Base-by-base conservation (phyloP, 202 grass and related monocot species). In the Hordeum pubiflorum region DNA sequence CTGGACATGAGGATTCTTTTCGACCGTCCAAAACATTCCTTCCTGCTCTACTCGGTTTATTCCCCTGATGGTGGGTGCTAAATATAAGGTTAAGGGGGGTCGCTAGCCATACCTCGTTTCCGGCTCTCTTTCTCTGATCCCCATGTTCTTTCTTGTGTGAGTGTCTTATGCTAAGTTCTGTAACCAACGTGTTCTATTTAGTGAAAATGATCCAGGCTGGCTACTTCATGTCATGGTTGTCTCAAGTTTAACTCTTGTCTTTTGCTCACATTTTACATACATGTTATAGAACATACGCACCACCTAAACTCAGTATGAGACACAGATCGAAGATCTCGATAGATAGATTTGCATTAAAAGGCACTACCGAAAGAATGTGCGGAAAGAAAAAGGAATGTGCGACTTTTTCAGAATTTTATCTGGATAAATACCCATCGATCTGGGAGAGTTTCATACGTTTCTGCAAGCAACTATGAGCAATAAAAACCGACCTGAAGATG, bases 391-490 rank as follows among this genome's bases (percentile, higher is more conserved):
- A 37, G 72, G 24, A 58, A 78, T 7, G 44, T 41, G 43, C 43
- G 23, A 10, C 33, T 56, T 88, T 76, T 76, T 76, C 71, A 72
- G 18, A 32, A 41, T 10, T 73, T 46, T 27, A 58, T 72, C 63
- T 26, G 21, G 41, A 67, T 72, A 81, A 65, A 31, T 20, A 10
- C 62, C 63, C 72, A 72, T 65, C 48, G 56, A 85, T 78, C 72
- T 77, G 44, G 72, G 58, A 73, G 78, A 85, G 82, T 85, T 77
- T 63, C 23, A 50, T 60, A 85, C 78, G 78, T 81, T 81, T 84
- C 70, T 69, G n/a, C 12, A 36, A 72, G 34, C 68, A 69, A 75
- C 11, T 24, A 2, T 10, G 40, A 38, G 48, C 46, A 24, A 71
- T 32, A 55, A 70, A 69, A 41, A 63, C 52, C 6, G 5, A 63